A percentile compares a stretch with the other conserved stretches of the same genome.
Evolutionary conservation across 2,329 filamentous ascomycete genomes (phyloP).

Genomic region (Talaromyces pinophilus): DNA sequence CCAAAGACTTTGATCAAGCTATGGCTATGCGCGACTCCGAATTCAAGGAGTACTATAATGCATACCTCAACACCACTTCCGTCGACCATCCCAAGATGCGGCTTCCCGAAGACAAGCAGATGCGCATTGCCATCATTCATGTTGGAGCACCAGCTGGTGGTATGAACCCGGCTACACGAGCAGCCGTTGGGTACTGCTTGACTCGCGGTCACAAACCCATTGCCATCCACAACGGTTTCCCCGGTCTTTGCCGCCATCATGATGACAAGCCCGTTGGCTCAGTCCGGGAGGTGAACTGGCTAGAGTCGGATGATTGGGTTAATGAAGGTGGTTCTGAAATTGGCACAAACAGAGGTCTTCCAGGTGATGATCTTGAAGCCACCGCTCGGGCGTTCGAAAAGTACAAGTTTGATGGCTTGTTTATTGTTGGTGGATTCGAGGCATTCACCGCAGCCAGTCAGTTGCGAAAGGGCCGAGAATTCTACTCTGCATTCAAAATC

Average conservation of each 20-base stretch:
- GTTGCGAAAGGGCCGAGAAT: constrained; percentile 73
- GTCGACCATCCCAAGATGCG: constrained; percentile 70
- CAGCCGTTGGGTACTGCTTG: constrained; percentile 88
- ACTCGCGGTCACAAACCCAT: constrained; percentile 89
- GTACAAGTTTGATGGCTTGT: constrained; percentile 87
- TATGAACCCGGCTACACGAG: constrained; percentile 95
- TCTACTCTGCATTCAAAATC: constrained; percentile 85
- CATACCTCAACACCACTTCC: constrained; percentile 87
- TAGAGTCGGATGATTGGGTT: constrained; percentile 93
- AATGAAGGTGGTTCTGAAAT: constrained; percentile 97
- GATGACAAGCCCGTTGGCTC: constrained; percentile 77
- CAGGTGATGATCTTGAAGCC: constrained; percentile 79
- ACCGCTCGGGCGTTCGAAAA: constrained; percentile 81
- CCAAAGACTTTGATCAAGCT: constrained; percentile 81
- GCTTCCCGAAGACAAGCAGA: constrained; percentile 73
- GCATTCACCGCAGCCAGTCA: constrained; percentile 91
- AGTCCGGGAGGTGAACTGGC: constrained; percentile 84
- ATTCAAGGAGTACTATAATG: constrained; percentile 87
- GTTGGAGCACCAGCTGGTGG: constrained; percentile 95
- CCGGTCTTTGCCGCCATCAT: constrained; percentile 88
- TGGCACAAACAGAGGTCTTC: constrained; percentile 92
- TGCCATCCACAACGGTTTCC: constrained; percentile 95
- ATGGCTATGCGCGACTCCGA: constrained; percentile 90
- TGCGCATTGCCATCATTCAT: constrained; percentile 94
- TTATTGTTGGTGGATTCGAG: constrained; percentile 93